Conservation (phyloP, 1,284 basidiomycete species). For the Ceratorhiza oryzae-sativae region DNA sequence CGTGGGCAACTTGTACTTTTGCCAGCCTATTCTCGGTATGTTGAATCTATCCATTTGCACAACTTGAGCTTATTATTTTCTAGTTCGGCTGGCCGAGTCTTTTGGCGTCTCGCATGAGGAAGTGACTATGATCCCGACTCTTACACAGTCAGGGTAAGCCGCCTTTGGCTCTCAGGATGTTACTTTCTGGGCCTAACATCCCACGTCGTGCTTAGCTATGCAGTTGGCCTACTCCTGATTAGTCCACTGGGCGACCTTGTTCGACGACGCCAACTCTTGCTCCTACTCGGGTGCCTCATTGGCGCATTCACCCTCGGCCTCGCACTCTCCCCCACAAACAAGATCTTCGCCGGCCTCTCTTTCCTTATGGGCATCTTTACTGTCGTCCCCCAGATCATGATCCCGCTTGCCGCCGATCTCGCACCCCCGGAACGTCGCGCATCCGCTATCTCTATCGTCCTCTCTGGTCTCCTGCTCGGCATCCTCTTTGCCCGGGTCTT, state of each 20-base stretch:
- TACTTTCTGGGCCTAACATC: background rate
- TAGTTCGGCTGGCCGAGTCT: slow-evolving; percentile 29
- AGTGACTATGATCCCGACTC: slow-evolving; percentile 28
- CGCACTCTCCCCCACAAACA: slow-evolving; percentile 58
- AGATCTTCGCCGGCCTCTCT: slow-evolving; percentile 62
- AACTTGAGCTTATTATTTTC: background rate
- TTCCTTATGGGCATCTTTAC: slow-evolving; percentile 65
- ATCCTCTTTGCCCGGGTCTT: slow-evolving; percentile 72
- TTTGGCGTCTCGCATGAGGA: slow-evolving; percentile 18
- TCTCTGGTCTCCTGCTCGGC: slow-evolving; percentile 72
- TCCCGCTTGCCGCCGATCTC: slow-evolving; percentile 71
- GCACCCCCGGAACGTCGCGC: slow-evolving; percentile 69
- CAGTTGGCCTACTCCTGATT: slow-evolving; percentile 66
- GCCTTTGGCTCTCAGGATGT: background rate
- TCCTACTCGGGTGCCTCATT: slow-evolving; percentile 58
- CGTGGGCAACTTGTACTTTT: slow-evolving; percentile 31
- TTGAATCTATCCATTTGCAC: background rate
- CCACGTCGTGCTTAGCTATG: slow-evolving; percentile 55
- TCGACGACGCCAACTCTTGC: slow-evolving; percentile 61
- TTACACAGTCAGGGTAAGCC: slow-evolving; percentile 25
- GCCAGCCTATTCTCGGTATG: slow-evolving; percentile 28
- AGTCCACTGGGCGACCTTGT: slow-evolving; percentile 72
- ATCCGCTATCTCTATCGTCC: slow-evolving; percentile 68
- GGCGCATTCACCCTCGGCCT: slow-evolving; percentile 64
- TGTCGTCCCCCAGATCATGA: slow-evolving; percentile 58